A percentile compares a stretch with the other conserved stretches of the same genome.
Evolutionary conservation across 208 protist genomes (phyloP).

Genomic region (Trypanosoma theileri): DNA sequence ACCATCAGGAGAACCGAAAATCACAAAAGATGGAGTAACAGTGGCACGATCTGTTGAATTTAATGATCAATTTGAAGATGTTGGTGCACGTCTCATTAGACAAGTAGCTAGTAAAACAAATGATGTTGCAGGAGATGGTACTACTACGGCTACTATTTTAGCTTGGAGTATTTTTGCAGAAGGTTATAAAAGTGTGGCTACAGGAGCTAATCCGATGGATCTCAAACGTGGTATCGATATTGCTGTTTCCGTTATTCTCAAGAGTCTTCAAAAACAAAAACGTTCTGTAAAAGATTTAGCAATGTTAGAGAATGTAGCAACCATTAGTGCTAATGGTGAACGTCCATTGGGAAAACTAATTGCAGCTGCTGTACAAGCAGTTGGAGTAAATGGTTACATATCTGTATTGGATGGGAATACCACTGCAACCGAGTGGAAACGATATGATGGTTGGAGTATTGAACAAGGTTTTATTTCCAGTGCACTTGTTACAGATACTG

Average conservation of each 20-base stretch:
- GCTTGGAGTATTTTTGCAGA: slow-evolving; percentile 98
- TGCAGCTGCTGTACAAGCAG: slow-evolving; percentile 97
- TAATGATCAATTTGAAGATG: slow-evolving; percentile 97
- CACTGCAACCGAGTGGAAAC: slow-evolving; percentile 94
- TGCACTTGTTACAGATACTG: slow-evolving; percentile 97
- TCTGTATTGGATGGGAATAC: slow-evolving; percentile 98
- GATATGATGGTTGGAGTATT: slow-evolving; percentile 97
- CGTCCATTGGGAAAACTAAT: slow-evolving; percentile 96
- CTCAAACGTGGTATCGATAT: slow-evolving; percentile 98
- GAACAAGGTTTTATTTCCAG: slow-evolving; percentile 98
- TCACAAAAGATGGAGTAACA: slow-evolving; percentile 99
- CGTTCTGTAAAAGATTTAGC: slow-evolving; percentile 94
- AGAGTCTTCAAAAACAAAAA: slow-evolving; percentile 91
- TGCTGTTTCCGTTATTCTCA: slow-evolving; percentile 90
- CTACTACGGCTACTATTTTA: slow-evolving; percentile 99
- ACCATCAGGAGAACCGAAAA: slow-evolving; percentile 97
- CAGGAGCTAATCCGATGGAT: slow-evolving; percentile 99
- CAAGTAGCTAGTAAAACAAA: slow-evolving; percentile 98
- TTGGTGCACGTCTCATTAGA: slow-evolving; percentile 97
- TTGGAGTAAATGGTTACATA: slow-evolving; percentile 99
- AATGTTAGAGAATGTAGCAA: slow-evolving; percentile 96
- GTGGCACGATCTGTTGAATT: slow-evolving; percentile 99
- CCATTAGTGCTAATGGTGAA: slow-evolving; percentile 99
- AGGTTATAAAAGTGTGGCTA: slow-evolving; percentile 98
- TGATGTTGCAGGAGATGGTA: slow-evolving; percentile 98